Percentiles rank a stretch among this genome's conserved stretches.
phyloP scores from a whole-genome alignment of 2,329 filamentous ascomycete genomes.

The Dactylellina haptotyla region DNA sequence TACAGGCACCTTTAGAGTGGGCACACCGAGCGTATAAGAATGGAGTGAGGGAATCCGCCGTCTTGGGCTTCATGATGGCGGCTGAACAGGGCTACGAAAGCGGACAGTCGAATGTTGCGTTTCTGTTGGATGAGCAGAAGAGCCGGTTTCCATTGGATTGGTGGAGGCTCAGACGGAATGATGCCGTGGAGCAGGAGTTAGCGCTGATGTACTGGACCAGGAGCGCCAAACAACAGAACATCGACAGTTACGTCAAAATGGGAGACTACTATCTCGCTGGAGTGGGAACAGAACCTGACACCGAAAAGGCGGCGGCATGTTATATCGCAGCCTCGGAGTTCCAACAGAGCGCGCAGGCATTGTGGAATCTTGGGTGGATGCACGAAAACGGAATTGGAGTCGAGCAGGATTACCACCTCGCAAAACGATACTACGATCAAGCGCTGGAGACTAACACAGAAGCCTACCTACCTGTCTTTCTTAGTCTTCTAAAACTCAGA shows the following conservation, averaged over 20 bases:
- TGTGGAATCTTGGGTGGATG: conserved; percentile 99
- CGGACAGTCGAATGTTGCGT: conserved; percentile 89
- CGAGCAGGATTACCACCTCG: conserved; percentile 94
- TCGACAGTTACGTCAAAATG: conserved; percentile 96
- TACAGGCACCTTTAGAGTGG: conserved; percentile 82
- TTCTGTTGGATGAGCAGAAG: conserved; percentile 78
- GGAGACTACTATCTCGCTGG: conserved; percentile 95
- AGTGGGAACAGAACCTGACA: conserved; percentile 75
- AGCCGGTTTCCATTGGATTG: conserved; percentile 69
- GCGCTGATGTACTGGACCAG: conserved; percentile 95
- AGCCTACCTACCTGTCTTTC: conserved; percentile 89
- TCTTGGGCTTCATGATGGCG: conserved; percentile 84
- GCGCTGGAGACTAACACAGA: conserved; percentile 91
- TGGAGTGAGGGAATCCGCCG: conserved; percentile 80
- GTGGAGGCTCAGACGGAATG: conserved; percentile 40
- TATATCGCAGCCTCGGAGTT: conserved; percentile 93
- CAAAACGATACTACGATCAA: conserved; percentile 94
- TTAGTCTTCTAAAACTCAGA: conserved; percentile 86
- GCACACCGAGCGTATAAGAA: conserved; percentile 83
- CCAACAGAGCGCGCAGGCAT: conserved; percentile 89
- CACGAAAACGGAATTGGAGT: conserved; percentile 95
- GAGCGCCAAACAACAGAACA: conserved; percentile 89
- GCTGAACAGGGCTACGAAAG: conserved; percentile 92
- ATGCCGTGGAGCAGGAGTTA: conserved; percentile 67
- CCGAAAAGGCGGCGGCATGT: conserved; percentile 89